Conservation (phyloP, 495 filamentous ascomycete species). For the Neurospora sp. region DNA sequence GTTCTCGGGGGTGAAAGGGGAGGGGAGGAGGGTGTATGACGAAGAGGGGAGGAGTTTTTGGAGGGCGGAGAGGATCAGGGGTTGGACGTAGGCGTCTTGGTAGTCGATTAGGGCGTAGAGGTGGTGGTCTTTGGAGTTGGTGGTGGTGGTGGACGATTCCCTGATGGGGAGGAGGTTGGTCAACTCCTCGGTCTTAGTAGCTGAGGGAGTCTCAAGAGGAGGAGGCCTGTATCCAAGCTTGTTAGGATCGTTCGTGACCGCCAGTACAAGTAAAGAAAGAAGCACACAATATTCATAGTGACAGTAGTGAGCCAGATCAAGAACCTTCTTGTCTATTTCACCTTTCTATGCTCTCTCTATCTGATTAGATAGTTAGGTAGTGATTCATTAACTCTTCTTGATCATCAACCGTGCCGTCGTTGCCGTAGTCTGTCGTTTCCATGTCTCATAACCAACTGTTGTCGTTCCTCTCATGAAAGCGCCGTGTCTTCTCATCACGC, state of each 20-base stretch:
- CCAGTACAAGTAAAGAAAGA: background rate
- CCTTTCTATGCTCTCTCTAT: constrained; percentile 23
- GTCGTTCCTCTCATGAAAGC: background rate
- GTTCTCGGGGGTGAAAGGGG: constrained; percentile 10
- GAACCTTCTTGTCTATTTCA: constrained; percentile 17
- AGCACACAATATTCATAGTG: constrained; percentile 5
- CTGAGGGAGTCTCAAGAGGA: background rate
- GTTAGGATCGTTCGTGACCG: background rate
- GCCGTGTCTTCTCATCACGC: background rate
- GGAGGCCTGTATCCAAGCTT: background rate
- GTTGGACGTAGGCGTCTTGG: constrained; percentile 77
- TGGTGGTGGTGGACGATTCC: background rate
- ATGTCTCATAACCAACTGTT: background rate
- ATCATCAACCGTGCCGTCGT: background rate
- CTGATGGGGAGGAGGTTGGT: background rate
- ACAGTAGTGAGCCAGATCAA: constrained; percentile 5
- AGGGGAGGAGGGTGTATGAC: constrained; percentile 23
- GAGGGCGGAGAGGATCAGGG: constrained; percentile 66
- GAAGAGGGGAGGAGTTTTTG: constrained; percentile 44
- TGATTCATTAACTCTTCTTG: background rate
- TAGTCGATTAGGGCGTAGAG: constrained; percentile 74
- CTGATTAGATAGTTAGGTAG: constrained; percentile 1
- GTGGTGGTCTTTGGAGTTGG: constrained; percentile 14
- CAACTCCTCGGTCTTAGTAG: background rate
- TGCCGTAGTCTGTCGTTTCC: background rate